These are phyloP conservation scores for Houttuynia cordata DNA, from an alignment of 164 flowering plant species.

Conservation along the genomic window DNA sequence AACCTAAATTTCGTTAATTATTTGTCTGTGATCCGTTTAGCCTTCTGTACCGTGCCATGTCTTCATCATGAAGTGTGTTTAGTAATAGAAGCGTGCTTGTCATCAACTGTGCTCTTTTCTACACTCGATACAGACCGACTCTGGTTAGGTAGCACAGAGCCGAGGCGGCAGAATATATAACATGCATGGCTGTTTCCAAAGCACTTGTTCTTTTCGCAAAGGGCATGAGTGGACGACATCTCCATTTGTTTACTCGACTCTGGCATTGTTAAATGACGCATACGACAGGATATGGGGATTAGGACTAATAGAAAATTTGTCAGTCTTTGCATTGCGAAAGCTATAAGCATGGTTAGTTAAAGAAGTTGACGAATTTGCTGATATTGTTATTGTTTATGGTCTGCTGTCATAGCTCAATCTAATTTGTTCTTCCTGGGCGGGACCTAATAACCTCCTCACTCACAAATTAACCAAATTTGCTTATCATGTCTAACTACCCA, in stretches of 20 bases:
- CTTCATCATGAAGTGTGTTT: neutral
- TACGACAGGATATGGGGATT: neutral
- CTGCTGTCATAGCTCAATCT: neutral
- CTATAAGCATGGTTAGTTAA: neutral
- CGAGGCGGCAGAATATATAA: too few species aligned
- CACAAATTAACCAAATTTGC: too few species aligned
- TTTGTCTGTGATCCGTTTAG: neutral
- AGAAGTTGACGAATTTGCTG: neutral
- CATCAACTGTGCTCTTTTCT: neutral
- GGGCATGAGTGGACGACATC: neutral
- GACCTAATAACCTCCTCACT: too few species aligned
- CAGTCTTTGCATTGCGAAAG: neutral
- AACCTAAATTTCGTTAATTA: too few species aligned
- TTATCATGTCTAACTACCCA: too few species aligned
- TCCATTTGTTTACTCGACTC: neutral
- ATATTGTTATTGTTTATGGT: too few species aligned
- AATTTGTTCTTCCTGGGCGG: neutral
- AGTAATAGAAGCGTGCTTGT: neutral
- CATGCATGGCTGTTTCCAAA: too few species aligned
- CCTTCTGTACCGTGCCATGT: neutral
- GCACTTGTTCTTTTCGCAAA: neutral
- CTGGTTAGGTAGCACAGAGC: neutral
- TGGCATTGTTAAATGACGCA: neutral
- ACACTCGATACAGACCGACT: neutral
- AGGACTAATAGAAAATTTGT: too few species aligned